A percentile compares a stretch with the other conserved stretches of the same genome.
Evolutionary conservation across 305 asterid genomes (phyloP).

Genomic region (Solanum hybrid): DNA sequence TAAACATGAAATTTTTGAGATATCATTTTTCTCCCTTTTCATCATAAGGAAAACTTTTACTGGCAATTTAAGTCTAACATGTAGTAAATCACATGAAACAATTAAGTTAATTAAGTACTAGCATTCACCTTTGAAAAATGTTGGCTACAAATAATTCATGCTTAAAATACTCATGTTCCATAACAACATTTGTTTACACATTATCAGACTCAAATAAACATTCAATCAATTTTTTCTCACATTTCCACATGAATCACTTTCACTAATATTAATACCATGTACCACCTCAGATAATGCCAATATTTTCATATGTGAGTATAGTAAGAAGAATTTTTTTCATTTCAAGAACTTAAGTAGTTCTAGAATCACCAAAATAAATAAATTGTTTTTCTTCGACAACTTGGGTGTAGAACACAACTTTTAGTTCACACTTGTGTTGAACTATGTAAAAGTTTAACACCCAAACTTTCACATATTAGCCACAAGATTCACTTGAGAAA

Average conservation of each 20-base stretch:
- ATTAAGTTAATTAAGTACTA: no score
- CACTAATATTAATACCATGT: neutral
- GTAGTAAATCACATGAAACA: no score
- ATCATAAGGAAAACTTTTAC: no score
- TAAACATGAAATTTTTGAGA: neutral
- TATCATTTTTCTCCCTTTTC: neutral
- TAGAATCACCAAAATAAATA: neutral
- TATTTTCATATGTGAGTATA: no score
- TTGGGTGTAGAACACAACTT: neutral
- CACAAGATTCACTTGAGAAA: neutral
- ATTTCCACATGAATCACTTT: neutral
- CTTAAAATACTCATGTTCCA: no score
- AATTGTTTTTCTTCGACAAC: neutral
- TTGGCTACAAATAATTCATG: no score
- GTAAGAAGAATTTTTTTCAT: no score
- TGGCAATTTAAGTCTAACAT: no score
- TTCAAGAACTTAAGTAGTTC: neutral
- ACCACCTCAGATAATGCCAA: no score
- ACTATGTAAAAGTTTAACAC: neutral
- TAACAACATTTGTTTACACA: no score
- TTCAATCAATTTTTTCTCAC: neutral
- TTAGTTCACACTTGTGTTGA: neutral
- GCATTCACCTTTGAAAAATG: neutral
- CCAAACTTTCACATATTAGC: neutral
- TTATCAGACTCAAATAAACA: no score